Evolutionary conservation across 306 rosid genomes (phyloP).

Genomic region (Quercus alba): DNA sequence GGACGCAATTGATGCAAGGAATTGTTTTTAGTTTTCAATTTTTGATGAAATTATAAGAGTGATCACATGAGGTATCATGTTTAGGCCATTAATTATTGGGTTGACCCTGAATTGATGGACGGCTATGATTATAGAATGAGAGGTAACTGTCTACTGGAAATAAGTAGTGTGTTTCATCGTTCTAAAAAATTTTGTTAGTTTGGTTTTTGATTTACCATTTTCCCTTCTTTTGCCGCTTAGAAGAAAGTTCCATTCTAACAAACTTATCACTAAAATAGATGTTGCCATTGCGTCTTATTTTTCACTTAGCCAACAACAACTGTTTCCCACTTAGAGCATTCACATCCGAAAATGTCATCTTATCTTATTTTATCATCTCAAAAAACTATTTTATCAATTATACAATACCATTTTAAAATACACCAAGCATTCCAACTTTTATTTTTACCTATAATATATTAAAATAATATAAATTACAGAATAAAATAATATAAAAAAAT

Average conservation of each 20-base stretch:
- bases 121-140: not conserved
- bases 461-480: too few relatives aligned
- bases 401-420: too few relatives aligned
- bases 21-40: not conserved
- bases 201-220: not conserved
- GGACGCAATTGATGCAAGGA: not conserved
- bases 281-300: not conserved
- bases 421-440: rapidly evolving
- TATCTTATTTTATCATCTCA: too few relatives aligned
- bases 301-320: too few relatives aligned
- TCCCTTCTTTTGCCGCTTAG: too few relatives aligned
- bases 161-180: not conserved
- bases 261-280: too few relatives aligned
- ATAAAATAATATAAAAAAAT: too few relatives aligned
- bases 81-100: not conserved
- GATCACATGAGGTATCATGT: not conserved
- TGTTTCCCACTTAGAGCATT: too few relatives aligned
- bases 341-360: rapidly evolving
- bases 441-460: too few relatives aligned
- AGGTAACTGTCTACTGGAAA: too few relatives aligned
- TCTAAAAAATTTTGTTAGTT: not conserved
- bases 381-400: too few relatives aligned
- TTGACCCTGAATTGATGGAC: not conserved
- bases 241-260: too few relatives aligned
- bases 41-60: not conserved